Percentiles rank a stretch among this genome's conserved stretches.
phyloP scores from a whole-genome alignment of 2,329 filamentous ascomycete genomes.

The Ceratocystis variospora region DNA sequence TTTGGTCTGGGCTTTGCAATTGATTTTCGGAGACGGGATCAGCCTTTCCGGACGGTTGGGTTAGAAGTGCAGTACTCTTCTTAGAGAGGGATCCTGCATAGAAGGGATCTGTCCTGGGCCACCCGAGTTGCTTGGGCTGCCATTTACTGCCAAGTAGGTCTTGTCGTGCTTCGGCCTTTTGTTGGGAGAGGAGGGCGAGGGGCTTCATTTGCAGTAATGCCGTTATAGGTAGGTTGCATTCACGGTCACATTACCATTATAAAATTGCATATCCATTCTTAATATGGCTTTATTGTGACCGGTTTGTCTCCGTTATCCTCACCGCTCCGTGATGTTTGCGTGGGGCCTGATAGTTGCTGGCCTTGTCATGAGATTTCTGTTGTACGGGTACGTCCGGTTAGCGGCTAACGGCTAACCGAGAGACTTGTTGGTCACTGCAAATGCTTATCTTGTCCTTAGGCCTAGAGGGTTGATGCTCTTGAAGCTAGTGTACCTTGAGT shows the following conservation, averaged over 20 bases:
- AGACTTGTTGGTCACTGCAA: background rate
- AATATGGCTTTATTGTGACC: background rate
- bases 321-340: background rate
- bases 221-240: background rate
- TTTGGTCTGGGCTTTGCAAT: constrained; percentile 83
- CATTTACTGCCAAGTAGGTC: background rate
- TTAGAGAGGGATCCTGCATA: constrained; percentile 30
- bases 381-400: background rate
- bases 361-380: background rate
- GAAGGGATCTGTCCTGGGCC: background rate
- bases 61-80: constrained; percentile 75
- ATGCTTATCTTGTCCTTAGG: background rate
- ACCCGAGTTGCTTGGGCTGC: background rate
- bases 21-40: constrained; percentile 61
- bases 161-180: background rate
- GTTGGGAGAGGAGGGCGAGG: background rate
- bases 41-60: constrained; percentile 63
- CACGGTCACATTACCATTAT: background rate
- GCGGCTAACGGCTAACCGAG: background rate
- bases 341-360: background rate
- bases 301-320: background rate
- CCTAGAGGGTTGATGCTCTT: background rate
- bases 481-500: background rate
- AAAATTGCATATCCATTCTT: background rate
- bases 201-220: background rate